phyloP scores from a whole-genome alignment of 805 yeast genomes.

The Geotrichum ghanense region DNA sequence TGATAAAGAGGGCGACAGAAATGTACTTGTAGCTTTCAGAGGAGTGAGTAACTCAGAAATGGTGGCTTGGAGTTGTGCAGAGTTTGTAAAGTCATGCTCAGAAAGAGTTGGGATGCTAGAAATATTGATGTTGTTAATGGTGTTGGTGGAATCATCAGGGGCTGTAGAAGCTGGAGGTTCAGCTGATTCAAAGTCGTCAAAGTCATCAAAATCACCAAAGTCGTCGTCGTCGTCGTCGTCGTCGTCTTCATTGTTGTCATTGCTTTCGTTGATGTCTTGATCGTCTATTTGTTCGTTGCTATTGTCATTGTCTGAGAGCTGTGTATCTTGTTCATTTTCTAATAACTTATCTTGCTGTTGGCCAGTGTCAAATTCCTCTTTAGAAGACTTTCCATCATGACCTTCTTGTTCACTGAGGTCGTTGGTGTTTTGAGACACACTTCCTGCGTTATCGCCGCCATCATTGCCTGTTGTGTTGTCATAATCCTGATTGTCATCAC shows the following conservation, averaged over 20 bases:
- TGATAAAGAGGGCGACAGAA: too few species aligned
- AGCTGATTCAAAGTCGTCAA: conserved; percentile 21
- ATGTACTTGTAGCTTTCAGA: too few species aligned
- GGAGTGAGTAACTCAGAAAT: conserved; percentile 6
- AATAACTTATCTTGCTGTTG: not conserved
- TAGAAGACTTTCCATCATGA: not conserved
- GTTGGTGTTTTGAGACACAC: too few species aligned
- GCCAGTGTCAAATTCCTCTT: not conserved
- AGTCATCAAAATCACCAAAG: conserved; percentile 26
- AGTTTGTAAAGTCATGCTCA: conserved; percentile 12
- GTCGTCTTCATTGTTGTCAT: not conserved
- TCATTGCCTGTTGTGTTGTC: too few species aligned
- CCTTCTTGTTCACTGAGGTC: too few species aligned
- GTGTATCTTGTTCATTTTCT: not conserved
- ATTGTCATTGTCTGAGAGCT: too few species aligned
- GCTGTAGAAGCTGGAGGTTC: conserved; percentile 1
- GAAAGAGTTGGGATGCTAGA: too few species aligned
- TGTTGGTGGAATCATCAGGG: conserved; percentile 3
- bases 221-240: conserved; percentile 13
- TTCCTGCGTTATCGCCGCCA: too few species aligned
- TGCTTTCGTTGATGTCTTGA: too few species aligned
- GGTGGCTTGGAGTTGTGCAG: conserved; percentile 14
- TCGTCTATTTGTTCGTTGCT: too few species aligned
- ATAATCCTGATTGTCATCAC: too few species aligned
- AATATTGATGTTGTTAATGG: too few species aligned